A percentile compares a stretch with the other conserved stretches of the same genome.
These are phyloP conservation scores for Aspergillus haitiensis DNA, from an alignment of 495 filamentous ascomycete genomes.

Conservation along the genomic window DNA sequence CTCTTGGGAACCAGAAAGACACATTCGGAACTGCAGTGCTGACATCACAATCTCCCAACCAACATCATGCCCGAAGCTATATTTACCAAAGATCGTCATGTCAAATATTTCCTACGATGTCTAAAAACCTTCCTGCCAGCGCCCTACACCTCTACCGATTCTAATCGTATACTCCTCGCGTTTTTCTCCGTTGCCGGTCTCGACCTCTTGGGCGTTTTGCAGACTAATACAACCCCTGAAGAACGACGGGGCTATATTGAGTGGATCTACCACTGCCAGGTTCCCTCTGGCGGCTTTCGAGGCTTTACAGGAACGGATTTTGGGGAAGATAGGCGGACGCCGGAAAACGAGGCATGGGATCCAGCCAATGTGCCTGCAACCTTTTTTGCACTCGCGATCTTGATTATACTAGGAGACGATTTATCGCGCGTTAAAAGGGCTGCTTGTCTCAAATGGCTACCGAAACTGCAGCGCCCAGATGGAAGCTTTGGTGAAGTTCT, in stretches of 20 bases:
- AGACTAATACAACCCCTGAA: conserved; percentile 52
- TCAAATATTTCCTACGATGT: conserved; percentile 92
- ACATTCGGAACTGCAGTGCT: not conserved
- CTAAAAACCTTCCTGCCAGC: conserved; percentile 77
- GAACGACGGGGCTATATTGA: conserved; percentile 62
- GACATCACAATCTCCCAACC: not conserved
- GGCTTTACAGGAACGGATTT: conserved; percentile 71
- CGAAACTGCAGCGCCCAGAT: conserved; percentile 72
- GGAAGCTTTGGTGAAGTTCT: conserved; percentile 90
- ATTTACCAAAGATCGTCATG: conserved; percentile 71
- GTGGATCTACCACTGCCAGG: conserved; percentile 77
- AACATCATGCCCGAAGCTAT: conserved; percentile 39
- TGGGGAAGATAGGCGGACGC: conserved; percentile 42
- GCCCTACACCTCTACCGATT: conserved; percentile 81
- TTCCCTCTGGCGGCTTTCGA: conserved; percentile 74
- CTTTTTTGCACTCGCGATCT: conserved; percentile 75
- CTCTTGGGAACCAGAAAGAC: too few relatives aligned
- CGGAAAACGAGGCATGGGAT: conserved; percentile 62
- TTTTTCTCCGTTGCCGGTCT: conserved; percentile 84
- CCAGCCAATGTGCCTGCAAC: conserved; percentile 83
- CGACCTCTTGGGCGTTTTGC: conserved; percentile 71
- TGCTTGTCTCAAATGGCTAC: conserved; percentile 71
- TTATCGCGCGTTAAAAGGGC: conserved; percentile 64
- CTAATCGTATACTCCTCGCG: conserved; percentile 82
- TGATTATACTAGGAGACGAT: conserved; percentile 76